These are phyloP conservation scores for Gracilaria caudata DNA, from an alignment of 23 red algal genomes.

Conservation along the genomic window DNA sequence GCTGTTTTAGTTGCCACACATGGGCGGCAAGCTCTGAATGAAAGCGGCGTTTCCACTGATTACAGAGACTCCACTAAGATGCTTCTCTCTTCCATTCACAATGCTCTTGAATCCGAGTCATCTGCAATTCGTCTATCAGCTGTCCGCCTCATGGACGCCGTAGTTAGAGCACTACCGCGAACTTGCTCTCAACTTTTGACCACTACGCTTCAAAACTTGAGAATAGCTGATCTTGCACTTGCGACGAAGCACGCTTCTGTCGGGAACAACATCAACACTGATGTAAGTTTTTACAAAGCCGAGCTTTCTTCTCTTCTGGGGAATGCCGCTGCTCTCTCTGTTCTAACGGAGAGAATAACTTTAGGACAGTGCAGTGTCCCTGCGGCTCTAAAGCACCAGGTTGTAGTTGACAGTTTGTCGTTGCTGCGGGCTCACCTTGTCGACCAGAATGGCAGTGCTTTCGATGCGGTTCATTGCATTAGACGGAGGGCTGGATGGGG, in stretches of 20 bases:
- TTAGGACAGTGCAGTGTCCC: slow-evolving; percentile 51
- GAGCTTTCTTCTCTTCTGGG: slow-evolving; percentile 61
- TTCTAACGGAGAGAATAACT: slow-evolving; percentile 54
- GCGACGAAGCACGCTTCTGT: slow-evolving; percentile 34
- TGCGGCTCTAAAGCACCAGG: slow-evolving; percentile 36
- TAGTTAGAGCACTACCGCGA: slow-evolving; percentile 44
- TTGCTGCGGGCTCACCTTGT: slow-evolving; percentile 50
- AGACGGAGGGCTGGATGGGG: slow-evolving; percentile 60
- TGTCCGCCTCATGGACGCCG: slow-evolving; percentile 20
- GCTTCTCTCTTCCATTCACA: slow-evolving; percentile 45
- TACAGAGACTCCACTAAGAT: slow-evolving; percentile 29
- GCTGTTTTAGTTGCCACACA: slow-evolving; percentile 36
- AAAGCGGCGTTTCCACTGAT: slow-evolving; percentile 54
- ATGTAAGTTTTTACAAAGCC: slow-evolving; percentile 13
- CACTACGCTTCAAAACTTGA: slow-evolving; percentile 57
- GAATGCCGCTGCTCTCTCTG: slow-evolving; percentile 54
- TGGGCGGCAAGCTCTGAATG: slow-evolving; percentile 49
- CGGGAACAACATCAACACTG: background rate
- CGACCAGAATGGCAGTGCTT: background rate
- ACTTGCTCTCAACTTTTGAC: slow-evolving; percentile 54
- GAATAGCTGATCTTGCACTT: slow-evolving; percentile 61
- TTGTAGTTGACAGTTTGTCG: slow-evolving; percentile 38
- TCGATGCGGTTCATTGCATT: background rate
- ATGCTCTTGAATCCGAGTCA: slow-evolving; percentile 28
- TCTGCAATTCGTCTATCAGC: slow-evolving; percentile 42